Evolutionary conservation across 2,329 filamentous ascomycete genomes (phyloP).

Genomic region (Sphaerulina vaccinii): DNA sequence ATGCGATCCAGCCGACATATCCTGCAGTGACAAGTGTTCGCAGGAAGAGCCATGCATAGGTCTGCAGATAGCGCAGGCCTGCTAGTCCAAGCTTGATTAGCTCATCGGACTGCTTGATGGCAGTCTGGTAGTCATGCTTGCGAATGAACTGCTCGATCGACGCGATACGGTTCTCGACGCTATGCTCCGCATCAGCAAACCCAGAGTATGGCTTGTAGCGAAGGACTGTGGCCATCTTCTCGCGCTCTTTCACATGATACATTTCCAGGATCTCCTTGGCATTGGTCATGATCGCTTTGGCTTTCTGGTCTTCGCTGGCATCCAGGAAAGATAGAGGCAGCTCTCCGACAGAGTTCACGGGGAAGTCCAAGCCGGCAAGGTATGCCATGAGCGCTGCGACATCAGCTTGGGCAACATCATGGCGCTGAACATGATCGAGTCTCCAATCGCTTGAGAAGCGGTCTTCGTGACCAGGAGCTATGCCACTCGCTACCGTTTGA

Average conservation of each 20-base stretch:
- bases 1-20: slow-evolving; percentile 94
- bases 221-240: slow-evolving; percentile 73
- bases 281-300: slow-evolving; percentile 80
- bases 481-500: slow-evolving; percentile 52
- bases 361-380: slow-evolving; percentile 81
- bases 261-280: slow-evolving; percentile 87
- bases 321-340: slow-evolving; percentile 80
- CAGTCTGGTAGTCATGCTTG: slow-evolving; percentile 65
- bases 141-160: slow-evolving; percentile 69
- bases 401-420: slow-evolving; percentile 93
- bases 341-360: slow-evolving; percentile 93
- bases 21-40: slow-evolving; percentile 83
- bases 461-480: slow-evolving; percentile 82
- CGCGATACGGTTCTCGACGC: slow-evolving; percentile 65
- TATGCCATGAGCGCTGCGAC: slow-evolving; percentile 95
- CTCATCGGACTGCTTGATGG: slow-evolving; percentile 73
- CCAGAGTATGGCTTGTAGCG: slow-evolving; percentile 73
- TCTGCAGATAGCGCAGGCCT: slow-evolving; percentile 90
- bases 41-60: slow-evolving; percentile 97
- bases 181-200: slow-evolving; percentile 62
- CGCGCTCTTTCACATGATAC: slow-evolving; percentile 89
- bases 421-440: slow-evolving; percentile 73
- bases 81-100: slow-evolving; percentile 75
- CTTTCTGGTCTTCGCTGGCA: slow-evolving; percentile 71
- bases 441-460: slow-evolving; percentile 85